These are phyloP conservation scores for Silene noctiflora DNA, from an alignment of 179 eudicot species.

Conservation along the genomic window DNA sequence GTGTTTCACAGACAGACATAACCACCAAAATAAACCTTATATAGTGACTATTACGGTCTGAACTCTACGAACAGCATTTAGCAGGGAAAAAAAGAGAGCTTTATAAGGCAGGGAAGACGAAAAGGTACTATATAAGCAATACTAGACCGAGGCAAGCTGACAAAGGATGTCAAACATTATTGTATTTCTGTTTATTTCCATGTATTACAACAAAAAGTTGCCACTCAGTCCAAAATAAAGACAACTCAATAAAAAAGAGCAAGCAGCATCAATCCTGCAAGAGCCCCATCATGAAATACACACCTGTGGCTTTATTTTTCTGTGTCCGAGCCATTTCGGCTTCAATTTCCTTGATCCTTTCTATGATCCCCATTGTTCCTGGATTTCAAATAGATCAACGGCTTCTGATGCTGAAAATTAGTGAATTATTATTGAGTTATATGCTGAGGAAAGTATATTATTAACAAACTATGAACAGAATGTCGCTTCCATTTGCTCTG, in stretches of 20 bases:
- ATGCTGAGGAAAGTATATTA: background rate
- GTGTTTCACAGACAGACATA: background rate
- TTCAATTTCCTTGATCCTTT: constrained; percentile 94
- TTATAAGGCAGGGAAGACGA: background rate
- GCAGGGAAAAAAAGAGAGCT: no score
- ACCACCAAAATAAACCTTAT: constrained; percentile 1
- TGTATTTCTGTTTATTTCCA: background rate
- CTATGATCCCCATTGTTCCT: constrained; percentile 86
- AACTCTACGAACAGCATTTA: background rate
- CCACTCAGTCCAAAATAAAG: background rate
- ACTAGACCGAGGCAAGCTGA: background rate
- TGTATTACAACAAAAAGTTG: background rate
- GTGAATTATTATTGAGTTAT: background rate
- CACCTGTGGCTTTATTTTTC: constrained; percentile 99
- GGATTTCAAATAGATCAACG: constrained; percentile 17
- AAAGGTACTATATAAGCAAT: background rate
- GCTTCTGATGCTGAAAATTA: constrained; percentile 4
- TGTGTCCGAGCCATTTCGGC: constrained; percentile 99
- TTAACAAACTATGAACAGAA: background rate
- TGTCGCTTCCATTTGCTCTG: no score
- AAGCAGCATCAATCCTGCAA: background rate
- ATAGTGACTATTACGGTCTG: background rate
- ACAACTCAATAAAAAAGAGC: background rate
- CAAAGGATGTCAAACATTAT: background rate
- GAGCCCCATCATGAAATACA: constrained; percentile 8